Base-by-base conservation (phyloP, 768 basidiomycete genomes). In the Boletus barrowsii region DNA sequence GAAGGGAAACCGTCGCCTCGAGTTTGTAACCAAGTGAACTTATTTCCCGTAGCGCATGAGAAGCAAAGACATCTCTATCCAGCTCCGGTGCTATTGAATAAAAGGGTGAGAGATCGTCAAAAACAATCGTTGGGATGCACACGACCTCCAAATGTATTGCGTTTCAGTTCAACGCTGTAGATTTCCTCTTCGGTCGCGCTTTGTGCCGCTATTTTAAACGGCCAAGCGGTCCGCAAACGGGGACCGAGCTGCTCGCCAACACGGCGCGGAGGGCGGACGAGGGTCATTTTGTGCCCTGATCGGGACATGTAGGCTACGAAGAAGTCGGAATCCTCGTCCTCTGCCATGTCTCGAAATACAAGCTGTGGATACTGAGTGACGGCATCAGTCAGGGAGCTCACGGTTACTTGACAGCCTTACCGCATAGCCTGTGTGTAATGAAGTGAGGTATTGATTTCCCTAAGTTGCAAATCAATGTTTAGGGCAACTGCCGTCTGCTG, bases 361-460 rank as follows among this genome's bases (percentile, higher is more conserved):
- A 89, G 76, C 22, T 84, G 83, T 43, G 87, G 84, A 37, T 78
- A 72, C 82, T 84, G 60, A 56, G 42, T 57, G 49, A 57, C 56
- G 10, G 30, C 22, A 44, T 59, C 42, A 60, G 63, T 54, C 15
- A 56, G 37, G 47, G 29, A 35, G 45, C n/a, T 43, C 29, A 29
- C 13, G 51, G 39, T 40, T n/a, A 24, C 14, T 68, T 69, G 55
- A 42, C 13, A 39, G 17, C 29, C 60, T 54, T 62, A 87, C 87
- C 30, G 79, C 59, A 55, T 78, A 78, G 33, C 79, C 80, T 8
- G 79, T 76, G 59, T 83, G 83, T 33, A 83, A 75, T n/a, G 79
- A 75, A 24, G 88, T 80, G 60, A 83, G 73, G 58, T 86, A 89
- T n/a, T 79, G 73, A 62, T 83, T 90, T 36, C 88, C 88, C 88